Percentiles rank a stretch among this genome's conserved stretches.
Conservation (phyloP, 1,139 yeast genomes). For the Taphrina populina region DNA sequence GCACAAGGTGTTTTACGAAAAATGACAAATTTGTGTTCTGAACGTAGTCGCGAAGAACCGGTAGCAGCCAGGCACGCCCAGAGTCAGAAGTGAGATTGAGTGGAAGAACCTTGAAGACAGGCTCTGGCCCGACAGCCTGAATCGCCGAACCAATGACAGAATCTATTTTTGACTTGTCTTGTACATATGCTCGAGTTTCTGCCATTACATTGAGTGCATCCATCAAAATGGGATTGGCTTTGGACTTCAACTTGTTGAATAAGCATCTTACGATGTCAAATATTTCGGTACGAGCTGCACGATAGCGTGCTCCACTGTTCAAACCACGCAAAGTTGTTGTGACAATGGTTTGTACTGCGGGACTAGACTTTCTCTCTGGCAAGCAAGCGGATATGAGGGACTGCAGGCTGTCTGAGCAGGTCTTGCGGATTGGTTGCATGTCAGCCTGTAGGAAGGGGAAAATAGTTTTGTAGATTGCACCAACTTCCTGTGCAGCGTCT, state of each 20-base stretch:
- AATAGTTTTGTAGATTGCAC: constrained; percentile 17
- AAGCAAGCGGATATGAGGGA: constrained; percentile 69
- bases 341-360: constrained; percentile 49
- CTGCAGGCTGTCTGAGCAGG: constrained; percentile 83
- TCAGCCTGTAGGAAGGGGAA: constrained; percentile 57
- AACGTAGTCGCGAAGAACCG: constrained; percentile 84
- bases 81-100: constrained; percentile 56
- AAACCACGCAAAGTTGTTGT: constrained; percentile 42
- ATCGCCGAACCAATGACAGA: constrained; percentile 75
- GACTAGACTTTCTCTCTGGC: constrained; percentile 57
- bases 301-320: constrained; percentile 50
- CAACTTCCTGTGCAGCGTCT: constrained; percentile 46
- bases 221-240: constrained; percentile 72
- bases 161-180: constrained; percentile 76
- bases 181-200: constrained; percentile 72
- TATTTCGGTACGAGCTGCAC: constrained; percentile 71
- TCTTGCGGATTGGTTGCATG: constrained; percentile 61
- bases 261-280: constrained; percentile 67
- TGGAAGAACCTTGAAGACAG: constrained; percentile 70
- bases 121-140: constrained; percentile 80
- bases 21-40: constrained; percentile 66
- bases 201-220: constrained; percentile 72
- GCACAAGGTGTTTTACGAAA: constrained; percentile 64
- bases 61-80: constrained; percentile 94
- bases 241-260: constrained; percentile 62